phyloP scores from a whole-genome alignment of 306 rosid genomes.

The Quercus ilex region DNA sequence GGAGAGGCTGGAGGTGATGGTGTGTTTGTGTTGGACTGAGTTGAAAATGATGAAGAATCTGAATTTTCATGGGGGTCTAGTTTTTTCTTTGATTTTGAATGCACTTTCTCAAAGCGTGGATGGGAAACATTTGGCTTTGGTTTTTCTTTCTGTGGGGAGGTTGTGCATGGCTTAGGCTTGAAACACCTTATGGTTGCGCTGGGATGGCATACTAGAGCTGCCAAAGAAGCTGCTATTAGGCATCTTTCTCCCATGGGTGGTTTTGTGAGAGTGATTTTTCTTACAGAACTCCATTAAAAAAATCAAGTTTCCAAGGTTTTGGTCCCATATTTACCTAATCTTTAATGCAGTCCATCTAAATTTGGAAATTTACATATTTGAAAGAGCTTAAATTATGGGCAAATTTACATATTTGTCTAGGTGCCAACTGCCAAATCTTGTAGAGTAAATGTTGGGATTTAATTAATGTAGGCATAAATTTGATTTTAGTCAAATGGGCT shows the following conservation, averaged over 20 bases:
- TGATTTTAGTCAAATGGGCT: too few species aligned
- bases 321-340: background rate
- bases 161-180: constrained; percentile 3
- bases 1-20: too few species aligned
- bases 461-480: too few species aligned
- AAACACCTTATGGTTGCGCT: constrained; percentile 25
- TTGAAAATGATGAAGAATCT: background rate
- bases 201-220: constrained; percentile 22
- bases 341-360: background rate
- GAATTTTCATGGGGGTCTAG: background rate
- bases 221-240: constrained; percentile 23
- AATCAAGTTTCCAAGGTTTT: background rate
- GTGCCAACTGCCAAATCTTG: too few species aligned
- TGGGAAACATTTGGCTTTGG: background rate
- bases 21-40: too few species aligned
- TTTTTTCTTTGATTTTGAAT: constrained; percentile 6
- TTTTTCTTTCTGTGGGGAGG: background rate
- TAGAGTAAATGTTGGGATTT: too few species aligned
- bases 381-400: background rate
- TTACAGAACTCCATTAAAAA: background rate
- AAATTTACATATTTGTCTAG: background rate
- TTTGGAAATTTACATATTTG: background rate
- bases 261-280: background rate
- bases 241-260: constrained; percentile 21
- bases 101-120: background rate